phyloP scores from a whole-genome alignment of 345 rosid genomes.

The Euclidium syriacum region DNA sequence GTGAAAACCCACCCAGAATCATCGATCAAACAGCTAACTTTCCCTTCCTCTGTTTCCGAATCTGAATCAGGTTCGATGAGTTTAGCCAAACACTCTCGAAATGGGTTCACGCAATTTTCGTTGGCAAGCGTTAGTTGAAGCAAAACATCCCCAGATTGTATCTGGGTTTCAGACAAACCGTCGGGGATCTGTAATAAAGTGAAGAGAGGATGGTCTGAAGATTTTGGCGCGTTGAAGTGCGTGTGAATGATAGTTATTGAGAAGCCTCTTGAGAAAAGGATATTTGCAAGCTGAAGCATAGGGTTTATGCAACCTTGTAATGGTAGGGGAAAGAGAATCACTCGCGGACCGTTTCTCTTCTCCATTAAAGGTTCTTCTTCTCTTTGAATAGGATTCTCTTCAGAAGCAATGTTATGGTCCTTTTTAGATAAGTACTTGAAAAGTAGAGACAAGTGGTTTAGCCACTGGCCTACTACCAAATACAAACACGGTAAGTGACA shows the following conservation, averaged over 20 bases:
- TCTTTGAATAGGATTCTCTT: not conserved
- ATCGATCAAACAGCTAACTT: conserved; percentile 18
- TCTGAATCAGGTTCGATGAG: not conserved
- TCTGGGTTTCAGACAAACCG: conserved; percentile 26
- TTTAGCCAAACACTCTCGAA: conserved; percentile 23
- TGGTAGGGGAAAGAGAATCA: conserved; percentile 56
- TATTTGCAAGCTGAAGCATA: conserved; percentile 61
- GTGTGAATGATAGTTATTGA: conserved; percentile 48
- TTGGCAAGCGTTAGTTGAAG: conserved; percentile 27
- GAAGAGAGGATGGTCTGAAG: conserved; percentile 27
- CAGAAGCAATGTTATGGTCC: not conserved
- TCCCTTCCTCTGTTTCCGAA: conserved; percentile 7
- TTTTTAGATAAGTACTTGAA: not conserved
- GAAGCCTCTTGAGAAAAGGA: conserved; percentile 39
- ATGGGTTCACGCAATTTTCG: conserved; percentile 9
- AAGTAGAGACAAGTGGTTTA: not conserved
- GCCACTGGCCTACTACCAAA: not conserved
- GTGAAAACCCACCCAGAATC: conserved; percentile 31
- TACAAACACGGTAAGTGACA: not conserved
- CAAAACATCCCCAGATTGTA: conserved; percentile 18
- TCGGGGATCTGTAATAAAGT: conserved; percentile 29
- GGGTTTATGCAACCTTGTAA: conserved; percentile 62
- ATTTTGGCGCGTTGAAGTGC: conserved; percentile 31
- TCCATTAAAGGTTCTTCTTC: conserved; percentile 15
- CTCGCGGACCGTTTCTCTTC: not conserved